Evolutionary conservation across 495 filamentous ascomycete genomes (phyloP).

Genomic region (Penicillium roqueforti): DNA sequence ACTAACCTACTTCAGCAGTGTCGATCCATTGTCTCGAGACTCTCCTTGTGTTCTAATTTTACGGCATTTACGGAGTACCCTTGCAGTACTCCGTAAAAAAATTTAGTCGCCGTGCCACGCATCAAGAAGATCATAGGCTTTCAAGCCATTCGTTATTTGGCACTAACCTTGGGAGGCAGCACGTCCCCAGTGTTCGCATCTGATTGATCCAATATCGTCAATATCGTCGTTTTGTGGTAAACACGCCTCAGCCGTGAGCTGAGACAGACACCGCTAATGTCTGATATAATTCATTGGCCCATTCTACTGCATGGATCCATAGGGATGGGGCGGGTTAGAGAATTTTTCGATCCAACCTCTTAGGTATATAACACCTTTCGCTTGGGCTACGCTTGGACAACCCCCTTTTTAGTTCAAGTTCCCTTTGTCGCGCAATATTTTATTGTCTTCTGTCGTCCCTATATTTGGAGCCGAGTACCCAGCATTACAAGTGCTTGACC

Average conservation of each 20-base stretch:
- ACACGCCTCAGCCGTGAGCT: constrained; percentile 18
- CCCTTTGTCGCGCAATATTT: constrained; percentile 5
- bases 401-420: neutral
- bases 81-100: neutral
- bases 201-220: constrained; percentile 21
- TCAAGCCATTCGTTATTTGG: constrained; percentile 5
- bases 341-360: constrained; percentile 9
- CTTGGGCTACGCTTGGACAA: constrained; percentile 3
- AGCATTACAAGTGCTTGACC: neutral
- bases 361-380: constrained; percentile 1
- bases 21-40: neutral
- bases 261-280: constrained; percentile 23
- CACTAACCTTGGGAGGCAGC: constrained; percentile 21
- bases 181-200: constrained; percentile 19
- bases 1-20: neutral
- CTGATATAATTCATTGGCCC: constrained; percentile 15
- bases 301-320: constrained; percentile 2
- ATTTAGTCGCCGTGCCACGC: constrained; percentile 5
- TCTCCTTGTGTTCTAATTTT: neutral
- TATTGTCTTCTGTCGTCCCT: neutral
- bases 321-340: neutral
- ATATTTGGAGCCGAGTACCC: constrained; percentile 4
- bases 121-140: constrained; percentile 6
- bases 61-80: neutral
- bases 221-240: constrained; percentile 12